A percentile compares a stretch with the other conserved stretches of the same genome.
These are phyloP conservation scores for Sclerotiophoma versabilis DNA, from an alignment of 2,329 filamentous ascomycete genomes.

Conservation along the genomic window DNA sequence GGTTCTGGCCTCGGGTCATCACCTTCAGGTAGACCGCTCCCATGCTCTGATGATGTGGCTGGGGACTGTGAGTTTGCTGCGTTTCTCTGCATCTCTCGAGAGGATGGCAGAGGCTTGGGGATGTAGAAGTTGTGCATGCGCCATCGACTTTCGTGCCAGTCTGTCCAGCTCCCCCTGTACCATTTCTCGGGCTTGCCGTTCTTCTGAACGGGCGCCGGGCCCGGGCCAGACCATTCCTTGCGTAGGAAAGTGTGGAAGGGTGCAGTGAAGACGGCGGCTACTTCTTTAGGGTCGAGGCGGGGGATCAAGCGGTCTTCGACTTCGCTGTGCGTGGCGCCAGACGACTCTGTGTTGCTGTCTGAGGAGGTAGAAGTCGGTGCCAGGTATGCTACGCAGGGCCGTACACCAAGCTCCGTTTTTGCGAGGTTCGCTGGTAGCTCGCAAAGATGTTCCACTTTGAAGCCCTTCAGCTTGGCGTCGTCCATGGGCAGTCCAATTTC, in stretches of 20 bases:
- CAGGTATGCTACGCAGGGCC: slow-evolving; percentile 68
- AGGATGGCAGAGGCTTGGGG: slow-evolving; percentile 54
- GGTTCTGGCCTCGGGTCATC: slow-evolving; percentile 48
- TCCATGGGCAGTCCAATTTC: slow-evolving; percentile 87
- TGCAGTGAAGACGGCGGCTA: slow-evolving; percentile 91
- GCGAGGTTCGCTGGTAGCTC: slow-evolving; percentile 70
- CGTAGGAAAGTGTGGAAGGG: slow-evolving; percentile 84
- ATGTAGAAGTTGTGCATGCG: slow-evolving; percentile 92
- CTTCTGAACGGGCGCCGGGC: slow-evolving; percentile 50
- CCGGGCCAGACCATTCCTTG: slow-evolving; percentile 56
- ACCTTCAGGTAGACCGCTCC: slow-evolving; percentile 18
- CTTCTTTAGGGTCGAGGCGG: slow-evolving; percentile 84
- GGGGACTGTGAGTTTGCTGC: slow-evolving; percentile 1
- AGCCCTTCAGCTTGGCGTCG: slow-evolving; percentile 72
- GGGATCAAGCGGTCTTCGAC: slow-evolving; percentile 76
- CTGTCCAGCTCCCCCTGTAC: slow-evolving; percentile 85
- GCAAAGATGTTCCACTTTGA: slow-evolving; percentile 86
- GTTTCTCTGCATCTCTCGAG: slow-evolving; percentile 15
- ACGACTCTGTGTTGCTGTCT: not conserved
- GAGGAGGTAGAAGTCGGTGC: slow-evolving; percentile 22
- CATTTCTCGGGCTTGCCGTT: slow-evolving; percentile 65
- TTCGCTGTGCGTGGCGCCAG: slow-evolving; percentile 4
- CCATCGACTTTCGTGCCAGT: slow-evolving; percentile 82
- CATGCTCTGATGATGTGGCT: not conserved
- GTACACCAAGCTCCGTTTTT: slow-evolving; percentile 58